Evolutionary conservation across 257 asterid genomes (phyloP), one percentile per base, ranked within the genome.

Genomic region (Nicotiana tomentosiformis): DNA sequence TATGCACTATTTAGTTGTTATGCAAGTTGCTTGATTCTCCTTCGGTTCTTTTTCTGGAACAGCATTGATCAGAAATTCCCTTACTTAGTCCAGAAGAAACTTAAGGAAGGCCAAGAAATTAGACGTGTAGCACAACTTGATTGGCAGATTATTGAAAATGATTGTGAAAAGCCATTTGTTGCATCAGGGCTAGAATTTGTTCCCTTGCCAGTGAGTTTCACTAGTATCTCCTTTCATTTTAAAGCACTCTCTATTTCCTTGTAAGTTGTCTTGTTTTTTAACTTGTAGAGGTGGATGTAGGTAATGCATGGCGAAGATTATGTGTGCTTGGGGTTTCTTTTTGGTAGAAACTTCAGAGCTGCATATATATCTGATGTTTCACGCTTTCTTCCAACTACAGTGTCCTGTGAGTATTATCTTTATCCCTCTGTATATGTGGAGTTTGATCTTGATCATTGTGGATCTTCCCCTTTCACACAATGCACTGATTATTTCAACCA

Each of bases 281-380:
- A 85, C 82, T 77, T 66, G 82, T 86, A 82, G 72, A 69, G 58
- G 81, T 20, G 78, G 57, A 49, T 82, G 84, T 82, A 96, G 99
- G 99, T 96, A 87, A 96, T 96, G 99, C 99, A 96, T 78, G 99
- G 99, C 58, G 98, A 96, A 89, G 99, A 96, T 87, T 96, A 96
- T 82, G 88, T 91, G 56, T 93, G 98, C 86, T 84, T 94, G 74
- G 98, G 98, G 66, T 96, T 96, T 90, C 91, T 92, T 78, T 96
- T 96, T 84, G 99, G 98, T 78, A 89, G 88, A 90, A 90, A 88
- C 79, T 89, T 78, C 90, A 91, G 87, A 91, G 92, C 94, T 65
- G 99, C 97, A 70, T 96, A 93, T 84, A 86, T 96, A 89, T 96
- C 99, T 57, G 98, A 94, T 65, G 85, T 93, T 89, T 94, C 98